A percentile compares a stretch with the other conserved stretches of the same genome.
These are phyloP conservation scores for Sporothrix curviconia DNA, from an alignment of 2,329 filamentous ascomycete genomes.

Conservation along the genomic window DNA sequence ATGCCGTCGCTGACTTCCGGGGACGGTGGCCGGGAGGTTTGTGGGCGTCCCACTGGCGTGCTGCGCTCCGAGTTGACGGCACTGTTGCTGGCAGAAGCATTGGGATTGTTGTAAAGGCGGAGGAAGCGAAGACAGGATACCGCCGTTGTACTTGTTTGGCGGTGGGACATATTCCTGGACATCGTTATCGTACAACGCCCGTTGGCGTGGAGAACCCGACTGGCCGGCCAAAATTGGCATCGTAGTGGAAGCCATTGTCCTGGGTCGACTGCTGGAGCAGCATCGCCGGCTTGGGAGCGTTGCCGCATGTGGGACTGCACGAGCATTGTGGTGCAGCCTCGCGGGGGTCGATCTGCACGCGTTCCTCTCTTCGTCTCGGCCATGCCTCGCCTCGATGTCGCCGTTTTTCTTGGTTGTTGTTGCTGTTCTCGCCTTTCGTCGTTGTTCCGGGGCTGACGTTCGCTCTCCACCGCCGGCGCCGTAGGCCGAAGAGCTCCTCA, in stretches of 20 bases:
- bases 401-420: background rate
- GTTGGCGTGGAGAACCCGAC: slow-evolving; percentile 29
- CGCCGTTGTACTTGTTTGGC: slow-evolving; percentile 63
- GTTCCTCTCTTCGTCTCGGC: background rate
- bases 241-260: slow-evolving; percentile 15
- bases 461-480: background rate
- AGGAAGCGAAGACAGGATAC: slow-evolving; percentile 67
- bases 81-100: slow-evolving; percentile 23
- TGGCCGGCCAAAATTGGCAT: slow-evolving; percentile 15
- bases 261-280: background rate
- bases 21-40: slow-evolving; percentile 35
- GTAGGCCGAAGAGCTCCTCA: background rate
- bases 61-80: slow-evolving; percentile 33
- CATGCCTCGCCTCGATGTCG: background rate
- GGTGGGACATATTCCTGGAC: slow-evolving; percentile 54
- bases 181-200: slow-evolving; percentile 55
- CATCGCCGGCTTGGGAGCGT: background rate
- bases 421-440: too few relatives aligned
- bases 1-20: slow-evolving; percentile 25
- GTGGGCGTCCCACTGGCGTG: slow-evolving; percentile 38
- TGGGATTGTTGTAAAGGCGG: slow-evolving; percentile 55
- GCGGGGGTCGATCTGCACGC: slow-evolving; percentile 10
- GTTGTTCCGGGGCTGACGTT: background rate
- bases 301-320: slow-evolving; percentile 18
- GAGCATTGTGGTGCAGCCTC: slow-evolving; percentile 18